phyloP scores from a whole-genome alignment of 2,329 filamentous ascomycete genomes.

The Trichophyton mentagrophytes region DNA sequence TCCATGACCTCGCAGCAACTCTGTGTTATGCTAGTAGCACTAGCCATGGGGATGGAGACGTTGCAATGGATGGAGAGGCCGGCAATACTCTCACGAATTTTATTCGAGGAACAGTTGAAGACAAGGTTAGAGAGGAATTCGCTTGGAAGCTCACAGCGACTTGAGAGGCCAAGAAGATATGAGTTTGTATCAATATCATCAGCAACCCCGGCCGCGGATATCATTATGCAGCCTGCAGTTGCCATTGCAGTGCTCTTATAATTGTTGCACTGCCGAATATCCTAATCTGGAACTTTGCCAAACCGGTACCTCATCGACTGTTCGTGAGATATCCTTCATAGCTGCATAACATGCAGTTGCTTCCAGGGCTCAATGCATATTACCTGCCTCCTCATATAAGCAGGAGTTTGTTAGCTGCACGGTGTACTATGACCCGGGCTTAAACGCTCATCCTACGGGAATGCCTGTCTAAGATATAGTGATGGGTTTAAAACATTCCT shows the following conservation, averaged over 20 bases:
- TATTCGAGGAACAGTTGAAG: conserved; percentile 49
- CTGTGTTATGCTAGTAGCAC: conserved; percentile 56
- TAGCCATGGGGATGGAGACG: conserved; percentile 26
- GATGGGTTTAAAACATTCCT: background rate
- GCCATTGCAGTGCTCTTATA: background rate
- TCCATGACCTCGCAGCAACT: conserved; percentile 50
- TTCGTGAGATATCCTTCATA: background rate
- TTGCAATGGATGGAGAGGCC: conserved; percentile 27
- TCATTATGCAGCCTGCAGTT: background rate
- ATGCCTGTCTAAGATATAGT: background rate
- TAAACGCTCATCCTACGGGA: background rate
- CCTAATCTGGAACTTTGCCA: background rate
- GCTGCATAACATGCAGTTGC: background rate
- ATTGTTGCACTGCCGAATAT: background rate
- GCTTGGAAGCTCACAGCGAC: conserved; percentile 27
- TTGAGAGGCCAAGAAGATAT: conserved; percentile 16
- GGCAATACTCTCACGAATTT: conserved; percentile 43
- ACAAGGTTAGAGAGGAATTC: conserved; percentile 37
- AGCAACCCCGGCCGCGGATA: background rate
- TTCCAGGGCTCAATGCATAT: background rate
- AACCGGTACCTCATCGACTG: background rate
- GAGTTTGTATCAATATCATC: background rate
- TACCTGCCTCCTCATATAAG: background rate
- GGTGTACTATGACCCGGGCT: background rate
- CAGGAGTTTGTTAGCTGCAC: background rate